phyloP scores from a whole-genome alignment of 176 grass and related monocot genomes.

The Coix lacrymajobi region DNA sequence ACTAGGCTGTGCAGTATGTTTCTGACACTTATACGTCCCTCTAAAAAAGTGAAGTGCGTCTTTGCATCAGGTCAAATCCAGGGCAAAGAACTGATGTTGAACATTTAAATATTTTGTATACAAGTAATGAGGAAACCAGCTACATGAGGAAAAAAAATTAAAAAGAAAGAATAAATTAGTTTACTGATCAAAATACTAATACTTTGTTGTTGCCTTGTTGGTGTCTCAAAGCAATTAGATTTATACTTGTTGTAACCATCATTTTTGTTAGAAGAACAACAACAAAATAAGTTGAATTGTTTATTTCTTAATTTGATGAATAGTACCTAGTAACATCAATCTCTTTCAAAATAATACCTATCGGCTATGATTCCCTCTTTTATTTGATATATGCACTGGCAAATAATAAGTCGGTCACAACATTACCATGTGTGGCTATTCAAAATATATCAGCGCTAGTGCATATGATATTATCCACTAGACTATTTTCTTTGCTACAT shows the following conservation, averaged over 20 bases:
- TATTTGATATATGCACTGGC: background rate
- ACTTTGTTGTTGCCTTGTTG: background rate
- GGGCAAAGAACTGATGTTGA: background rate
- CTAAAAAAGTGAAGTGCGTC: background rate
- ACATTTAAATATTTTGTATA: background rate
- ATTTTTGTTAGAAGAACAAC: background rate
- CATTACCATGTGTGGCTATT: background rate
- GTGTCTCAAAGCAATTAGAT: background rate
- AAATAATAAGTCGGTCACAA: background rate
- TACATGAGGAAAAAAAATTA: background rate
- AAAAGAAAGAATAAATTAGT: background rate
- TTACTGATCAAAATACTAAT: background rate
- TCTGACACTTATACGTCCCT: background rate
- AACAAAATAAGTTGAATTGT: background rate
- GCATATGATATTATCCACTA: background rate
- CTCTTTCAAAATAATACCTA: background rate
- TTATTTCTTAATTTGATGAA: background rate
- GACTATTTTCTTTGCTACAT: background rate
- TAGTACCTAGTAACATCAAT: background rate
- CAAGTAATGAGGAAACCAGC: background rate
- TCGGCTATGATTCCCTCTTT: background rate
- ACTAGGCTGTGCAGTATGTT: background rate
- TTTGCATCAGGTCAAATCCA: background rate
- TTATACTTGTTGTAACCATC: background rate
- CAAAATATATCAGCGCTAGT: background rate